Conservation (phyloP, 208 protist genomes). For the Acanthamoeba triangularis region DNA sequence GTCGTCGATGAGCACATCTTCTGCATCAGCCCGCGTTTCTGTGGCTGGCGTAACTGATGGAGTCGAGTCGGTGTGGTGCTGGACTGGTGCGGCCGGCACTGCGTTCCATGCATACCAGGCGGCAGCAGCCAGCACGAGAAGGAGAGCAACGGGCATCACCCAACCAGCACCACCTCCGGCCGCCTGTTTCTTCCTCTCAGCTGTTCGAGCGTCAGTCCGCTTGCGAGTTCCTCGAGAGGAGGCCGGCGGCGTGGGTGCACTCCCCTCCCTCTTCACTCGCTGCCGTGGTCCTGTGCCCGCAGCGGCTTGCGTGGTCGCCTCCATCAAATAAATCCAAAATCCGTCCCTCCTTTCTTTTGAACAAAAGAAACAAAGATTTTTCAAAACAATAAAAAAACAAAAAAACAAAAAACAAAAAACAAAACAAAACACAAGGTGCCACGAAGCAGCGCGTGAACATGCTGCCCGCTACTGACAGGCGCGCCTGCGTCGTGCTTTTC, state of each 20-base stretch:
- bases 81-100: not conserved
- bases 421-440: too few species aligned
- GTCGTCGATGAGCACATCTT: not conserved
- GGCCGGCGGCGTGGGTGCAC: not conserved
- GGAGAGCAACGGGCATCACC: not conserved
- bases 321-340: too few species aligned
- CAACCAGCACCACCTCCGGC: not conserved
- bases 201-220: not conserved
- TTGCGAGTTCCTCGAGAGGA: not conserved
- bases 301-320: too few species aligned
- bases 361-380: too few species aligned
- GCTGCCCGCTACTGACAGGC: not conserved
- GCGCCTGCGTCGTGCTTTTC: not conserved
- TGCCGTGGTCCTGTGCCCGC: not conserved
- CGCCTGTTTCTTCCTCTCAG: not conserved
- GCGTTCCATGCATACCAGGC: not conserved
- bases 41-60: not conserved
- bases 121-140: not conserved
- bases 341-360: too few species aligned
- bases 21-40: not conserved
- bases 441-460: not conserved
- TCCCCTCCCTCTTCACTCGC: too few species aligned
- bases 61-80: not conserved
- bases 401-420: too few species aligned
- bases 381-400: too few species aligned